Evolutionary conservation across 805 yeast genomes (phyloP).

Genomic region (Kuraishia hungarica): DNA sequence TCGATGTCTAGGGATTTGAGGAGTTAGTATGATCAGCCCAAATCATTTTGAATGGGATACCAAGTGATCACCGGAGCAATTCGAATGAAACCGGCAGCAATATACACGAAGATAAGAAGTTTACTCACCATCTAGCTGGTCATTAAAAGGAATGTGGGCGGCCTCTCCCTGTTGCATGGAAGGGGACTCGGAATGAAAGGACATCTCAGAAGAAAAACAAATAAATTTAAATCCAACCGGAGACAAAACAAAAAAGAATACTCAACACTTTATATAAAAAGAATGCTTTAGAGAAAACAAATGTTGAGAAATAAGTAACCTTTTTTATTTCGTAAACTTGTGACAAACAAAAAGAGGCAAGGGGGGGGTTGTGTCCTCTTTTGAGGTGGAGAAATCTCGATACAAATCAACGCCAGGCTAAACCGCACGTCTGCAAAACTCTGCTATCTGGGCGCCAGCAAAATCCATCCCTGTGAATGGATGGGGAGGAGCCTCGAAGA

Average conservation of each 20-base stretch:
- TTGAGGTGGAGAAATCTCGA: not conserved
- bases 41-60: too few species aligned
- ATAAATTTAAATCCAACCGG: not conserved
- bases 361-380: not conserved
- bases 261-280: not conserved
- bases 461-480: not conserved
- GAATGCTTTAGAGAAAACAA: not conserved
- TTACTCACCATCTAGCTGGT: slow-evolving; percentile 3
- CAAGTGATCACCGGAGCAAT: too few species aligned
- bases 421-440: not conserved
- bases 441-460: not conserved
- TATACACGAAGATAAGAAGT: not conserved
- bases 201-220: not conserved
- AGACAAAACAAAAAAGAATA: not conserved
- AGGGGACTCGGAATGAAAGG: not conserved
- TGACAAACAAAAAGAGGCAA: not conserved
- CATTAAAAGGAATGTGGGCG: slow-evolving; percentile 1
- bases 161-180: not conserved
- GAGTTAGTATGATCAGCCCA: not conserved
- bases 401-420: not conserved
- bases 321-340: not conserved
- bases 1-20: not conserved
- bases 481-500: not conserved
- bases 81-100: too few species aligned
- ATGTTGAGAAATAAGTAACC: not conserved